phyloP scores from a whole-genome alignment of 2,329 filamentous ascomycete genomes.

The Scedosporium apiospermum region DNA sequence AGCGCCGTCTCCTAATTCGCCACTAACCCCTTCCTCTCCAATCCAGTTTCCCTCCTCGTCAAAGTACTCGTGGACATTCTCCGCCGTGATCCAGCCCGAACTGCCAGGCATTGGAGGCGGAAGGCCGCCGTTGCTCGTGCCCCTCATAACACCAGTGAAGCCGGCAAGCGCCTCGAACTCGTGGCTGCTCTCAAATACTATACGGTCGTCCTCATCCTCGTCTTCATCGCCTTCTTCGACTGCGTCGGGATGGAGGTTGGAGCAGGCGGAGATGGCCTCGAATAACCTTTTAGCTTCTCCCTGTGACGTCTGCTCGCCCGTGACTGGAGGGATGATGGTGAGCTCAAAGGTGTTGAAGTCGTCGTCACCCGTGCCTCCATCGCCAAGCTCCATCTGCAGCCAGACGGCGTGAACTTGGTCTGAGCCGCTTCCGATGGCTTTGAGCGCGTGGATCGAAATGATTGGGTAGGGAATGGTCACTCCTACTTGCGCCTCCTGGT shows the following conservation, averaged over 20 bases:
- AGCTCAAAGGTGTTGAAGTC: conserved; percentile 59
- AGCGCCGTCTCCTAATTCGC: conserved; percentile 54
- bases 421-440: conserved; percentile 31
- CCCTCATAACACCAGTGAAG: conserved; percentile 43
- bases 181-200: conserved; percentile 43
- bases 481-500: conserved; percentile 44
- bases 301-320: conserved; percentile 17
- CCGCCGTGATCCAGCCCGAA: conserved; percentile 79
- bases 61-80: conserved; percentile 80
- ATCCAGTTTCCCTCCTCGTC: conserved; percentile 76
- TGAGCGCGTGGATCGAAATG: conserved; percentile 67
- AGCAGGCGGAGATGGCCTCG: conserved; percentile 63
- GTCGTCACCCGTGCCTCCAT: conserved; percentile 48
- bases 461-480: conserved; percentile 63
- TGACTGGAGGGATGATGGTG: conserved; percentile 47
- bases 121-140: conserved; percentile 37
- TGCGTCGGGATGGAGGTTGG: conserved; percentile 66
- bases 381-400: conserved; percentile 58
- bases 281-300: conserved; percentile 41
- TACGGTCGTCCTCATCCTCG: conserved; percentile 43
- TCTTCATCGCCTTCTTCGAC: conserved; percentile 48
- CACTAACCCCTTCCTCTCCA: conserved; percentile 27
- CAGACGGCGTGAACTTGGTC: conserved; percentile 42
- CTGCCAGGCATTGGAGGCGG: conserved; percentile 65
- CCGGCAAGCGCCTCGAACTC: conserved; percentile 47